Conservation (phyloP, 2,329 filamentous ascomycete genomes). For the Xylariomycetidae sp. region DNA sequence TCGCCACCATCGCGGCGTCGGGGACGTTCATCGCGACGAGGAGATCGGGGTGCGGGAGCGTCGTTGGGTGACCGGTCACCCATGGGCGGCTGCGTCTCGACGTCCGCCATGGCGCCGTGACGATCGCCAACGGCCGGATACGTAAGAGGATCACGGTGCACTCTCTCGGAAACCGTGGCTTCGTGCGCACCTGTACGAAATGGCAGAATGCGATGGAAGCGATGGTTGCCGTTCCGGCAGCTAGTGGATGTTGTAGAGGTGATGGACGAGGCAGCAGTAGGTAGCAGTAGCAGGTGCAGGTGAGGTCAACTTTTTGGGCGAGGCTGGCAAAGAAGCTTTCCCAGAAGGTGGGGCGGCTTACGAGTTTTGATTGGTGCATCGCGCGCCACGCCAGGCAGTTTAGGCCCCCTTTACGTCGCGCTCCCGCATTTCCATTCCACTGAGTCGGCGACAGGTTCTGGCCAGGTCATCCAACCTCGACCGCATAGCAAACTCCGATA, state of each 20-base stretch:
- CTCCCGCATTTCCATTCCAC: slow-evolving; percentile 11
- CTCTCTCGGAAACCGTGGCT: no score
- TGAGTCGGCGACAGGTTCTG: slow-evolving; percentile 5
- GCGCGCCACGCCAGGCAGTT: slow-evolving; percentile 1
- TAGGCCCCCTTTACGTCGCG: background rate
- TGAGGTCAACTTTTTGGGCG: slow-evolving; percentile 3
- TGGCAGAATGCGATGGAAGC: no score
- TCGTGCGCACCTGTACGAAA: no score
- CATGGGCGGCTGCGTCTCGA: slow-evolving; percentile 32
- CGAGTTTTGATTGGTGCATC: background rate
- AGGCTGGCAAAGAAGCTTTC: slow-evolving; percentile 12
- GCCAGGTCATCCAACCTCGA: background rate
- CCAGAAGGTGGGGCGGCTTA: background rate
- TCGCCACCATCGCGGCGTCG: slow-evolving; percentile 40
- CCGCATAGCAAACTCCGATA: slow-evolving; percentile 1
- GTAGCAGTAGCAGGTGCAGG: slow-evolving; percentile 1
- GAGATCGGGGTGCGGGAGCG: slow-evolving; percentile 21
- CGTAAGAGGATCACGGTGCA: no score
- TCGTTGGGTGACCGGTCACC: slow-evolving; percentile 22
- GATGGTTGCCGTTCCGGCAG: no score
- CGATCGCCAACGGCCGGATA: no score
- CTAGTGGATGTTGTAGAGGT: no score
- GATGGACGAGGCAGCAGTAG: no score
- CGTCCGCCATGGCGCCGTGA: slow-evolving; percentile 41
- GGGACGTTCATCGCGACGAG: slow-evolving; percentile 24